A percentile compares a stretch with the other conserved stretches of the same genome.
Conservation (phyloP, 2,329 filamentous ascomycete genomes). For the Aplosporella prunicola region DNA sequence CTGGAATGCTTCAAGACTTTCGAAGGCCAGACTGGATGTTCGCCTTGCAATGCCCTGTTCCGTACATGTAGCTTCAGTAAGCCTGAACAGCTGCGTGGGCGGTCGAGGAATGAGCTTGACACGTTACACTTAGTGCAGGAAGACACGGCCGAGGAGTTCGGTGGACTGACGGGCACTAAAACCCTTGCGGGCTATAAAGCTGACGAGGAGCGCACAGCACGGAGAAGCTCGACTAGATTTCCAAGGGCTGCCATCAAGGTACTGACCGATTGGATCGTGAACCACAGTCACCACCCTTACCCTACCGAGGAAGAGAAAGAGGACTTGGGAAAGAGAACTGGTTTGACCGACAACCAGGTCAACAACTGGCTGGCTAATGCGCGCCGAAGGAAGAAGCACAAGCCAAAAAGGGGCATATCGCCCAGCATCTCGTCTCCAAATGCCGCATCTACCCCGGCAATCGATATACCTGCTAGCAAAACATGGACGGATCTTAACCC, state of each 20-base stretch:
- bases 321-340: slow-evolving; percentile 65
- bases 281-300: slow-evolving; percentile 74
- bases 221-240: slow-evolving; percentile 67
- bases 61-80: slow-evolving; percentile 39
- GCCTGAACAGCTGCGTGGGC: slow-evolving; percentile 20
- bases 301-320: slow-evolving; percentile 83
- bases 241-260: slow-evolving; percentile 70
- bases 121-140: slow-evolving; percentile 40
- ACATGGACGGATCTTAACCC: slow-evolving; percentile 52
- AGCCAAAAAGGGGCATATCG: slow-evolving; percentile 57
- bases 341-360: slow-evolving; percentile 74
- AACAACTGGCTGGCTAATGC: slow-evolving; percentile 91
- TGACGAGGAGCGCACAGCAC: slow-evolving; percentile 19
- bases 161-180: slow-evolving; percentile 23
- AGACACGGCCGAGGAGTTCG: slow-evolving; percentile 24
- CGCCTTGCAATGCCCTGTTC: slow-evolving; percentile 39
- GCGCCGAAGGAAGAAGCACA: slow-evolving; percentile 69
- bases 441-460: slow-evolving; percentile 52
- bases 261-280: slow-evolving; percentile 75
- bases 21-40: slow-evolving; percentile 33
- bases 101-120: slow-evolving; percentile 32
- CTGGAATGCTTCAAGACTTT: slow-evolving; percentile 39
- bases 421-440: slow-evolving; percentile 50
- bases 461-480: slow-evolving; percentile 63
- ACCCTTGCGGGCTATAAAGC: slow-evolving; percentile 29